Evolutionary conservation across 116 monocot genomes (phyloP), one percentile per base, ranked within the genome.

Genomic region (Dioscorea cayenensis): DNA sequence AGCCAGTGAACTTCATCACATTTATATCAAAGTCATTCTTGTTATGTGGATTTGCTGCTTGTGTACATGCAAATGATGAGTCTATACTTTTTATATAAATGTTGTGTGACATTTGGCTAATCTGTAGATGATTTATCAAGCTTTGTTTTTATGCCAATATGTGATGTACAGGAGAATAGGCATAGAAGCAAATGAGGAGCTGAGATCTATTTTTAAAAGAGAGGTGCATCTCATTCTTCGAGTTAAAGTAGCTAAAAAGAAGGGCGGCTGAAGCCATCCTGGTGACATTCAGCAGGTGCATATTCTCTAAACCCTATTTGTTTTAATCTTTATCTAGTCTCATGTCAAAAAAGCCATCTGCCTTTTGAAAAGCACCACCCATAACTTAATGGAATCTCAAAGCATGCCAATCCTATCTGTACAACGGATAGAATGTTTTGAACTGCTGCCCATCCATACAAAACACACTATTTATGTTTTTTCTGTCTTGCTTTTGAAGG

Each of bases 211-310:
- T 75, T 90, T 97, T 73, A 93, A 90, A 75, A 86, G 84, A 72
- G 84, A 90, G n/a, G 97, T 97, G 63, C 97, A 97, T 86, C 92
- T 97, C 36, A 84, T 90, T 78, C 93, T 97, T 21, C 85, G 76
- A 78, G 97, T 93, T 74, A 80, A 78, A 80, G 86, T 97, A 75
- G 85, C 87, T 70, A 79, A 79, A 75, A 84, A 59, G 64, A 90
- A 83, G 75, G 35, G 65, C 32, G 85, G 83, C 19, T 90, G 72
- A 81, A 76, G 23, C 63, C 14, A 14, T 79, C 49, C 17, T 6
- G 7, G 43, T 43, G 43, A 6, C 43, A 43, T 55, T 55, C 55
- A 55, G 14, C n/a, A n/a, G n/a, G 55, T 55, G 19, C 55, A 19
- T 32, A 32, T 32, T 16, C 55, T 14, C 19, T 55, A n/a, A 55